A percentile compares a stretch with the other conserved stretches of the same genome.
Evolutionary conservation across 2,329 filamentous ascomycete species (phyloP).

Genomic region (Beauveria rudraprayagi): DNA sequence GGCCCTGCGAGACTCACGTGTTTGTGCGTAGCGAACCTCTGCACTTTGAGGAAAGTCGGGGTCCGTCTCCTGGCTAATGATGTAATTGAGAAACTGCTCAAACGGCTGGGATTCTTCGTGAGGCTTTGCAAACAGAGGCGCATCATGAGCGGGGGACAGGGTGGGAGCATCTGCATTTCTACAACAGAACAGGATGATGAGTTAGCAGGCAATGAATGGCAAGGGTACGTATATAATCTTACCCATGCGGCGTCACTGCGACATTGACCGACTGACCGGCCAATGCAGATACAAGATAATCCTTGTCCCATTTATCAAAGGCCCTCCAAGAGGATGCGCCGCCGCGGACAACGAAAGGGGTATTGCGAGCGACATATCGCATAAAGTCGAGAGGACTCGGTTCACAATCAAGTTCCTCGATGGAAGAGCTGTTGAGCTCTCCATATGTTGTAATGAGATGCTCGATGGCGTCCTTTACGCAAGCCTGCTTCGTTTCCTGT

Average conservation of each 20-base stretch:
- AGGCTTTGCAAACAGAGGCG: slow-evolving; percentile 60
- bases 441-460: slow-evolving; percentile 61
- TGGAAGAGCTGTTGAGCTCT: slow-evolving; percentile 55
- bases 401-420: slow-evolving; percentile 55
- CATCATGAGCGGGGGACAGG: slow-evolving; percentile 17
- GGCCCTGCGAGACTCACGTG: slow-evolving; percentile 43
- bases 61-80: slow-evolving; percentile 48
- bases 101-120: slow-evolving; percentile 60
- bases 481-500: no score
- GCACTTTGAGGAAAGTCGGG: slow-evolving; percentile 18
- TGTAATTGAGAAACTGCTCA: slow-evolving; percentile 49
- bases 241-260: slow-evolving; percentile 68
- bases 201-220: no score
- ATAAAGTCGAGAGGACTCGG: slow-evolving; percentile 74
- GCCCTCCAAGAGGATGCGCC: slow-evolving; percentile 59
- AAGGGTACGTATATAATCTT: slow-evolving; percentile 16
- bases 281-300: slow-evolving; percentile 50
- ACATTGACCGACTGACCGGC: slow-evolving; percentile 57
- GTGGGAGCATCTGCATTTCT: slow-evolving; percentile 33
- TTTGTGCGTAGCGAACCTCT: slow-evolving; percentile 66
- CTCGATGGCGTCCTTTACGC: slow-evolving; percentile 16
- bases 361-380: slow-evolving; percentile 65
- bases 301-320: slow-evolving; percentile 51
- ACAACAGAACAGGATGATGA: background rate
- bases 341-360: slow-evolving; percentile 63